These are phyloP conservation scores for Zygosaccharomyces sapae DNA, from an alignment of 1,139 yeast genomes.

Conservation along the genomic window DNA sequence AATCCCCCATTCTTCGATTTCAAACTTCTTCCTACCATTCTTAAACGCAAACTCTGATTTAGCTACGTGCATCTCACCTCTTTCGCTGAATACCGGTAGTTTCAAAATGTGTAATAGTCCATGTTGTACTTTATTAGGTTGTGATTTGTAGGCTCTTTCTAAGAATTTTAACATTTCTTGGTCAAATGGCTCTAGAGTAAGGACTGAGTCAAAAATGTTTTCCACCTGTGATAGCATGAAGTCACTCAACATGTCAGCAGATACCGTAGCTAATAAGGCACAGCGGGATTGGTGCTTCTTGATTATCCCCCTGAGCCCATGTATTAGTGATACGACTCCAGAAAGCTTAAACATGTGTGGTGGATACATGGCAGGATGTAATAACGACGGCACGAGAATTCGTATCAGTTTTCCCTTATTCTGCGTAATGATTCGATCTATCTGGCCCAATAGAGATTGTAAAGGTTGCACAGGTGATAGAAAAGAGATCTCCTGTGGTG, in stretches of 20 bases:
- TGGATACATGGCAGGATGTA: slow-evolving; percentile 74
- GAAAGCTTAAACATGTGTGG: slow-evolving; percentile 49
- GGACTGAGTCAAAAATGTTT: slow-evolving; percentile 58
- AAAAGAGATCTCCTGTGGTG: slow-evolving; percentile 54
- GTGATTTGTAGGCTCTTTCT: slow-evolving; percentile 57
- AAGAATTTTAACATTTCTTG: slow-evolving; percentile 64
- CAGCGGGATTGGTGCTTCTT: slow-evolving; percentile 47
- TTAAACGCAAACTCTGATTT: slow-evolving; percentile 80
- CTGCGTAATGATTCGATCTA: slow-evolving; percentile 42
- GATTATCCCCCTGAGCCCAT: slow-evolving; percentile 53
- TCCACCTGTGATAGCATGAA: slow-evolving; percentile 52
- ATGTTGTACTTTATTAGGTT: slow-evolving; percentile 73
- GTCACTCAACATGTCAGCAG: slow-evolving; percentile 58
- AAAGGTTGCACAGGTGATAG: slow-evolving; percentile 40
- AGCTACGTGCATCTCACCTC: slow-evolving; percentile 75
- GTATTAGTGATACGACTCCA: slow-evolving; percentile 58
- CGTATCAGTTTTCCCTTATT: slow-evolving; percentile 51
- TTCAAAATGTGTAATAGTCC: slow-evolving; percentile 77
- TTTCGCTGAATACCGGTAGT: slow-evolving; percentile 65
- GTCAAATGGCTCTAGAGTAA: slow-evolving; percentile 79
- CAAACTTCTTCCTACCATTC: slow-evolving; percentile 77
- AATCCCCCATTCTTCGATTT: slow-evolving; percentile 88
- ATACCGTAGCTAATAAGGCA: slow-evolving; percentile 52
- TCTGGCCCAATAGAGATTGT: slow-evolving; percentile 39
- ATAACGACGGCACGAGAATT: slow-evolving; percentile 66